A percentile compares a stretch with the other conserved stretches of the same genome.
phyloP scores from a whole-genome alignment of 345 rosid species.

The Syzygium jambos region DNA sequence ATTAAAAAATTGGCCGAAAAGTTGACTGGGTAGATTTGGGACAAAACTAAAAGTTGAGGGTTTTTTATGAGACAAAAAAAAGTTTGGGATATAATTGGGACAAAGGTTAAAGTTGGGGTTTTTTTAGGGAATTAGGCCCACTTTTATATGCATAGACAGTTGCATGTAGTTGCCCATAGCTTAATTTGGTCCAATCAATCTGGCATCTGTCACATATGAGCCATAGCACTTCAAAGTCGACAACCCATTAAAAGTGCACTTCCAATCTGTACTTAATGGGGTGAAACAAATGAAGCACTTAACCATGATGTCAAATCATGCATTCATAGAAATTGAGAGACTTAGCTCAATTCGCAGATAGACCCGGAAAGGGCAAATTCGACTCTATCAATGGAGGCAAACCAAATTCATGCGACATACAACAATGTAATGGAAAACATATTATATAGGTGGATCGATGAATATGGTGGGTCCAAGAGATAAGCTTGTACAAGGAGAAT shows the following conservation, averaged over 20 bases:
- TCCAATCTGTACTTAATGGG: background rate
- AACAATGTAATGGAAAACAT: background rate
- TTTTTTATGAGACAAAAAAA: too few species aligned
- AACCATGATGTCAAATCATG: background rate
- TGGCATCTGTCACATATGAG: background rate
- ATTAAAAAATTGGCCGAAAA: too few species aligned
- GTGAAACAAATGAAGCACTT: background rate
- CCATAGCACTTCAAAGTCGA: background rate
- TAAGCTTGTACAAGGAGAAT: background rate
- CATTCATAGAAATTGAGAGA: background rate
- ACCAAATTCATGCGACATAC: background rate
- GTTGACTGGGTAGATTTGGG: too few species aligned
- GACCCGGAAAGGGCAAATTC: background rate
- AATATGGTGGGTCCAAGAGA: background rate
- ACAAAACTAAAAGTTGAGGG: too few species aligned
- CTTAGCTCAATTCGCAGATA: background rate
- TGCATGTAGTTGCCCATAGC: background rate
- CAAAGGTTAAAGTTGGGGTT: too few species aligned
- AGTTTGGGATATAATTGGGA: too few species aligned
- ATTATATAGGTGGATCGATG: background rate
- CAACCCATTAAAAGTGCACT: background rate
- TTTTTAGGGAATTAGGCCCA: too few species aligned
- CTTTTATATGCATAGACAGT: background rate
- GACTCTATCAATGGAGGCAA: background rate
- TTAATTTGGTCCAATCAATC: background rate